Conservation (phyloP, 1,284 basidiomycete species). For the Ceratorhiza oryzae-sativae region DNA sequence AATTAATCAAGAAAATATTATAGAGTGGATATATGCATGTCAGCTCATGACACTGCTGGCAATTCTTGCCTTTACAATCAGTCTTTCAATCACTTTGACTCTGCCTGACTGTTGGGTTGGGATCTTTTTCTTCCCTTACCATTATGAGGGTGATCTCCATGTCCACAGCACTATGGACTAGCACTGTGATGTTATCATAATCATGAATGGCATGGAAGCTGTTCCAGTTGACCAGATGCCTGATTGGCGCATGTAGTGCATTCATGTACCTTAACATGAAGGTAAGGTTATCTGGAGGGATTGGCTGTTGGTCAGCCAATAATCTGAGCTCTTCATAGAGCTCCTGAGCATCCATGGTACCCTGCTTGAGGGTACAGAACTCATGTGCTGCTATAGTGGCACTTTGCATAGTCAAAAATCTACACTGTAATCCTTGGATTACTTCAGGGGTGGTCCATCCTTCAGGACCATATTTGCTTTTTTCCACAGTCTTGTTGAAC, state of each 20-base stretch:
- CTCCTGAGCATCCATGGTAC: neutral
- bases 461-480: neutral
- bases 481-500: neutral
- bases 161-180: neutral
- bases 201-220: neutral
- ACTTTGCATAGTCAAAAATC: neutral
- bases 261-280: neutral
- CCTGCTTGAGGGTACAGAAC: neutral
- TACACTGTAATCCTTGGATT: neutral
- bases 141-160: neutral
- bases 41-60: too few species aligned
- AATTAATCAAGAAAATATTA: too few species aligned
- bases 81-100: neutral
- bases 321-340: neutral
- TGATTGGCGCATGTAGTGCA: neutral
- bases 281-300: neutral
- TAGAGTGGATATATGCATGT: too few species aligned
- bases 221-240: neutral
- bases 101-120: neutral
- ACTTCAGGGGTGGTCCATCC: slow-evolving; percentile 1
- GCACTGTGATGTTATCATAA: neutral
- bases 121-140: neutral
- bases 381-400: neutral
- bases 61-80: neutral
- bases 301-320: neutral